Evolutionary conservation across 1,139 yeast species (phyloP).

Genomic region (Candida sp.): DNA sequence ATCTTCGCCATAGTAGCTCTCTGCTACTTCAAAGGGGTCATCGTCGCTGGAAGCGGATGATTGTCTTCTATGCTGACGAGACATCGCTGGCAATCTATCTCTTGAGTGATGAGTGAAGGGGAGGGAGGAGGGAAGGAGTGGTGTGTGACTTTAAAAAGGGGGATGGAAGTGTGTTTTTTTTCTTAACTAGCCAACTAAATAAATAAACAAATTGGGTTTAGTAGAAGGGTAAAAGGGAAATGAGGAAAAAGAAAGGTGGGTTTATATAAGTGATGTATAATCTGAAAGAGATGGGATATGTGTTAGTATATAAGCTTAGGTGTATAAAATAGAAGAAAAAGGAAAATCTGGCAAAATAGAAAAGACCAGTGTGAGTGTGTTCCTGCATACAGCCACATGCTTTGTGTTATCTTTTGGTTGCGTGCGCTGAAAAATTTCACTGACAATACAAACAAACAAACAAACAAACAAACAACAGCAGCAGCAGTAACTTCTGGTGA

Average conservation of each 20-base stretch:
- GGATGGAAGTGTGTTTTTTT: no score
- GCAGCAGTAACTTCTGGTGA: no score
- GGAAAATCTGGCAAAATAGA: constrained; percentile 1
- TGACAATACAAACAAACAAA: no score
- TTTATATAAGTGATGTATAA: no score
- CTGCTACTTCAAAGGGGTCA: constrained; percentile 73
- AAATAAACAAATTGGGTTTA: not conserved
- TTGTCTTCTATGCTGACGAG: constrained; percentile 23
- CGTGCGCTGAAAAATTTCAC: no score
- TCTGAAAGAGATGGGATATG: not conserved
- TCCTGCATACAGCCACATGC: not conserved
- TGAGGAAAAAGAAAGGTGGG: not conserved
- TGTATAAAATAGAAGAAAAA: not conserved
- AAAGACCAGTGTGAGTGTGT: no score
- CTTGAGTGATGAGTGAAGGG: not conserved
- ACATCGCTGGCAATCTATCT: not conserved
- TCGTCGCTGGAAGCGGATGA: constrained; percentile 38
- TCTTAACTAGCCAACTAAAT: no score
- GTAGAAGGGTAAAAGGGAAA: not conserved
- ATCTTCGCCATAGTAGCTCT: constrained; percentile 70
- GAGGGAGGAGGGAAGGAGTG: not conserved
- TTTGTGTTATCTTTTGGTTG: not conserved
- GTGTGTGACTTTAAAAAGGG: no score
- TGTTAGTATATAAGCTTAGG: not conserved
- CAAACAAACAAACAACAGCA: no score